Evolutionary conservation across 2,329 filamentous ascomycete species (phyloP).

Genomic region (Tolypocladium guangdongense): DNA sequence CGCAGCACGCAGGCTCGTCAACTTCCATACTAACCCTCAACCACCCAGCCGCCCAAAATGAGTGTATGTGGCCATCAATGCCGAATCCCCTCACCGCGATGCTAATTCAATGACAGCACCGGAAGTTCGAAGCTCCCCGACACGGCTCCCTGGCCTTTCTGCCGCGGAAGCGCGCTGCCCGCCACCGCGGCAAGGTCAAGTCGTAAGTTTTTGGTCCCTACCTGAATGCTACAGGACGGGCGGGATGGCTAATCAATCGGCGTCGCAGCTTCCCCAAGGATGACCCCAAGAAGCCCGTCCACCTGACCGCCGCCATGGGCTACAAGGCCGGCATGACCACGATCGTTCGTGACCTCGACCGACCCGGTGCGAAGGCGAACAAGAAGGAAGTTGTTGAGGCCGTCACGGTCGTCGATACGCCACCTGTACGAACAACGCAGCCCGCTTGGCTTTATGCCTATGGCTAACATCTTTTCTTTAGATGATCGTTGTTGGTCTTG

Average conservation of each 20-base stretch:
- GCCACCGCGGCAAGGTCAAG: slow-evolving; percentile 97
- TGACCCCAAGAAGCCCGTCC: slow-evolving; percentile 98
- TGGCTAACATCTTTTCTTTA: slow-evolving; percentile 60
- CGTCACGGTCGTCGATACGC: slow-evolving; percentile 80
- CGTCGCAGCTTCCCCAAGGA: slow-evolving; percentile 89
- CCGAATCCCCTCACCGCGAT: not conserved
- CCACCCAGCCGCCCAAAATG: slow-evolving; percentile 28
- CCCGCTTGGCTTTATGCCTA: slow-evolving; percentile 67
- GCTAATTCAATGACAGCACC: slow-evolving; percentile 27
- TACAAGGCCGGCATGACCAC: slow-evolving; percentile 99
- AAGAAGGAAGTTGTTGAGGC: slow-evolving; percentile 97
- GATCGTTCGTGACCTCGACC: slow-evolving; percentile 97
- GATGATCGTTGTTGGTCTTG: slow-evolving; percentile 99
- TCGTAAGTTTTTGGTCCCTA: slow-evolving; percentile 52
- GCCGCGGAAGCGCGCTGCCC: slow-evolving; percentile 83
- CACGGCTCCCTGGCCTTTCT: slow-evolving; percentile 88
- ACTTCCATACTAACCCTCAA: slow-evolving; percentile 26
- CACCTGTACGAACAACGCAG: slow-evolving; percentile 86
- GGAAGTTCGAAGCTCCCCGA: slow-evolving; percentile 72
- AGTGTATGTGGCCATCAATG: slow-evolving; percentile 23
- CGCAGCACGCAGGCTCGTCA: slow-evolving; percentile 20
- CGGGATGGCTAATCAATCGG: slow-evolving; percentile 15
- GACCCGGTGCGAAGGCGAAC: slow-evolving; percentile 98
- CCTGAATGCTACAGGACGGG: not conserved
- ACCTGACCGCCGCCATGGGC: slow-evolving; percentile 95